Evolutionary conservation across 495 filamentous ascomycete genomes (phyloP).

Genomic region (Astrocystis sublimbata): DNA sequence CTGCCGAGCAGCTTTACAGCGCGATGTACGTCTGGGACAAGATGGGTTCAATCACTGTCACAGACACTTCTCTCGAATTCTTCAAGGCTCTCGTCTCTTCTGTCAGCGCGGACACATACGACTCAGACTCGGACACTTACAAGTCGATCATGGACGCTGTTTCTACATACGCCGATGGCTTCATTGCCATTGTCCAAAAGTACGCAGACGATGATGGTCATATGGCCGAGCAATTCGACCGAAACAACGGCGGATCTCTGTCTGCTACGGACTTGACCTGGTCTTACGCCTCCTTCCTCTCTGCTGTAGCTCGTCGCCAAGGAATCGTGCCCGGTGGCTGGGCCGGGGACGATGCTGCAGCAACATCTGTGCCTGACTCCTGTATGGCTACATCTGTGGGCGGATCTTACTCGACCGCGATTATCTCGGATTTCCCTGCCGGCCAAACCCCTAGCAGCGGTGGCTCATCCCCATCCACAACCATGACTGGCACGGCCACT

Average conservation of each 20-base stretch:
- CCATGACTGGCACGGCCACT: slow-evolving; percentile 33
- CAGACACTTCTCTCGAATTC: slow-evolving; percentile 56
- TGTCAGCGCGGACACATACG: slow-evolving; percentile 53
- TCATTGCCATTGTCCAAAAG: slow-evolving; percentile 53
- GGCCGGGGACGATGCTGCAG: slow-evolving; percentile 39
- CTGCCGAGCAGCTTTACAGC: slow-evolving; percentile 67
- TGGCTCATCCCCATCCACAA: no score
- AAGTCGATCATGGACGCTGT: slow-evolving; percentile 54
- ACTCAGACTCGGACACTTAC: slow-evolving; percentile 48
- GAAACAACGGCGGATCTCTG: slow-evolving; percentile 50
- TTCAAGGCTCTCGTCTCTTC: slow-evolving; percentile 55
- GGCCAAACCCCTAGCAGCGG: slow-evolving; percentile 47
- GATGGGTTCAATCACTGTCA: slow-evolving; percentile 54
- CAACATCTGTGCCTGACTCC: slow-evolving; percentile 51
- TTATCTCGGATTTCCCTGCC: slow-evolving; percentile 57
- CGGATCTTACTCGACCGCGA: slow-evolving; percentile 61
- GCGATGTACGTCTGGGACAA: slow-evolving; percentile 62
- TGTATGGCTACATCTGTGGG: slow-evolving; percentile 55
- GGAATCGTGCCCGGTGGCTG: slow-evolving; percentile 57
- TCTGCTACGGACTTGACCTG: slow-evolving; percentile 66
- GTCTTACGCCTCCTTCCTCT: slow-evolving; percentile 67
- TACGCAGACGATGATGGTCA: slow-evolving; percentile 55
- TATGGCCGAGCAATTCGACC: slow-evolving; percentile 62
- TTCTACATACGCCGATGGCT: slow-evolving; percentile 65
- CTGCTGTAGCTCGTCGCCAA: slow-evolving; percentile 51